Percentiles rank a stretch among this genome's conserved stretches.
Conservation (phyloP, 208 protist genomes). For the Porcisia deanei region DNA sequence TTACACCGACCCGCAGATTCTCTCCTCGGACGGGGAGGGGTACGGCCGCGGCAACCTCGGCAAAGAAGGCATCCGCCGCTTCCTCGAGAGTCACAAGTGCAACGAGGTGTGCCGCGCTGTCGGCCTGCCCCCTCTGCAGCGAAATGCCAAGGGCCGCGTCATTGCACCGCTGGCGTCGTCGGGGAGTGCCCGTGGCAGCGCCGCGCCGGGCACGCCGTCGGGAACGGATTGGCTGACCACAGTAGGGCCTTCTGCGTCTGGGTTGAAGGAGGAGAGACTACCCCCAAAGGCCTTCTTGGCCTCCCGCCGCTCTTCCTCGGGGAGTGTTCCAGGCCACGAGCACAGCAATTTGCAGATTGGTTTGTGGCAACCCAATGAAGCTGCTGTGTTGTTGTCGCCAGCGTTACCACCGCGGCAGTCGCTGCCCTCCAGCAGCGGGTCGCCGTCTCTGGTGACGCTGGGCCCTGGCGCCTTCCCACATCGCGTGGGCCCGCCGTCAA, state of each 20-base stretch:
- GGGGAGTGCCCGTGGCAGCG: conserved; percentile 6
- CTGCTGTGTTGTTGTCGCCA: background rate
- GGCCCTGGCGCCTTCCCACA: background rate
- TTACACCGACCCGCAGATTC: conserved; percentile 92
- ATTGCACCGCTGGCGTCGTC: conserved; percentile 4
- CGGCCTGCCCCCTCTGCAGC: conserved; percentile 49
- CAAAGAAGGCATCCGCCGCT: conserved; percentile 66
- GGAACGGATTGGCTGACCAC: conserved; percentile 4
- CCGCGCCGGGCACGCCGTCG: conserved; percentile 10
- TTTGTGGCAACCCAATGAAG: conserved; percentile 4
- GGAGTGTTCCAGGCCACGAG: background rate
- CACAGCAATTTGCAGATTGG: conserved; percentile 4
- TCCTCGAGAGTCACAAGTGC: conserved; percentile 80
- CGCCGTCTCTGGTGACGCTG: background rate
- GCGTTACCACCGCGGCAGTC: conserved; percentile 8
- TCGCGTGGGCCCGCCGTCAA: conserved; percentile 1
- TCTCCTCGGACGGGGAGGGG: conserved; percentile 75
- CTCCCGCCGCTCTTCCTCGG: background rate
- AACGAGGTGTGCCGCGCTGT: conserved; percentile 79
- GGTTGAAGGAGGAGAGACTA: conserved; percentile 38
- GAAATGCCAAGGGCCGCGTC: conserved; percentile 14
- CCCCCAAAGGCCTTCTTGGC: conserved; percentile 43
- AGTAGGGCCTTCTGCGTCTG: conserved; percentile 6
- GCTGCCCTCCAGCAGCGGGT: conserved; percentile 5
- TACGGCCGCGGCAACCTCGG: conserved; percentile 87